Evolutionary conservation across 352 stramenopile species (phyloP).

Genomic region (Phytophthora tubulina): DNA sequence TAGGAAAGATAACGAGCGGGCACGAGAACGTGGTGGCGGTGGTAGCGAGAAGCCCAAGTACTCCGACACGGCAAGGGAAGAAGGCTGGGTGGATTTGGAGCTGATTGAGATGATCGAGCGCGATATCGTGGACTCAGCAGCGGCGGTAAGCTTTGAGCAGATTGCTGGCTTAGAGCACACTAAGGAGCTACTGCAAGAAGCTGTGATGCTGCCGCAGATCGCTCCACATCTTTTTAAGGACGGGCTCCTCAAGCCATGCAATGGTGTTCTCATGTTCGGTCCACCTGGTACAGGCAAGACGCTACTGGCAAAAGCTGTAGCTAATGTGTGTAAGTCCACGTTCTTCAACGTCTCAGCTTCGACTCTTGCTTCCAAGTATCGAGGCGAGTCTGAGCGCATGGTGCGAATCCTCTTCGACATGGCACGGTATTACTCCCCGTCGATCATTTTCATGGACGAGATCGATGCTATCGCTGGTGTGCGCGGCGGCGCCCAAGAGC

Average conservation of each 20-base stretch:
- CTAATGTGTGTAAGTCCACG: slow-evolving; percentile 96
- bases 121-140: slow-evolving; percentile 78
- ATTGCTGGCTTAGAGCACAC: slow-evolving; percentile 81
- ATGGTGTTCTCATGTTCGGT: slow-evolving; percentile 86
- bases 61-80: slow-evolving; percentile 72
- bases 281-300: slow-evolving; percentile 92
- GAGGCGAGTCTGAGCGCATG: slow-evolving; percentile 96
- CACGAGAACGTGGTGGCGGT: slow-evolving; percentile 24
- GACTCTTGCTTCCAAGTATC: slow-evolving; percentile 93
- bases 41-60: slow-evolving; percentile 61
- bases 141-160: slow-evolving; percentile 75
- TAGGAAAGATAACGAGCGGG: slow-evolving; percentile 50
- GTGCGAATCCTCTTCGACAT: slow-evolving; percentile 98
- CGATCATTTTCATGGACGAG: slow-evolving; percentile 99
- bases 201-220: slow-evolving; percentile 86
- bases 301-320: slow-evolving; percentile 91
- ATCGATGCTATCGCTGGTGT: slow-evolving; percentile 94
- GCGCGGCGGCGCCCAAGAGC: slow-evolving; percentile 74
- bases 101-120: slow-evolving; percentile 89
- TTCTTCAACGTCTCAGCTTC: slow-evolving; percentile 98
- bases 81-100: slow-evolving; percentile 78
- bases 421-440: slow-evolving; percentile 96
- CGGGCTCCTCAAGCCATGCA: slow-evolving; percentile 80
- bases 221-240: slow-evolving; percentile 86
- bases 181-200: slow-evolving; percentile 83